Conservation (phyloP, 768 basidiomycete species). For the Pulveroboletus ravenelii region DNA sequence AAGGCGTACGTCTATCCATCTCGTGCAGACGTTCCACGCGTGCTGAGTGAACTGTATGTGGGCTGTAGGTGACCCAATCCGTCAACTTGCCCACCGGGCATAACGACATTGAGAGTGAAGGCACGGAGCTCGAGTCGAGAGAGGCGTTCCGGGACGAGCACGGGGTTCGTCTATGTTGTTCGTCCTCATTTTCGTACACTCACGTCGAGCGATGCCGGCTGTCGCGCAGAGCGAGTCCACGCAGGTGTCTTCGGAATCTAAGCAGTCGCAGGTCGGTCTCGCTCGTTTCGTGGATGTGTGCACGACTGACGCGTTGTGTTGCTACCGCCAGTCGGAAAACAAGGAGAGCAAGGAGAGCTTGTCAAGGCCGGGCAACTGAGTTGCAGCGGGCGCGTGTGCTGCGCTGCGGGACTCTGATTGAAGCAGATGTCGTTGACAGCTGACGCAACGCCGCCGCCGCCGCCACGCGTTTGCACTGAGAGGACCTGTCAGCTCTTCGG, state of each 20-base stretch:
- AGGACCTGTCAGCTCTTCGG: no score
- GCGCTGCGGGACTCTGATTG: no score
- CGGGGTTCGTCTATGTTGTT: slow-evolving; percentile 3
- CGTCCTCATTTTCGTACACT: no score
- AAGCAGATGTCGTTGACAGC: no score
- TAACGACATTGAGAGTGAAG: slow-evolving; percentile 1
- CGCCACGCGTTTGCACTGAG: no score
- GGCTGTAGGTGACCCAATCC: slow-evolving; percentile 14
- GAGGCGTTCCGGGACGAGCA: slow-evolving; percentile 14
- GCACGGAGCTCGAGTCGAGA: slow-evolving; percentile 10
- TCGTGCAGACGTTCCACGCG: neutral
- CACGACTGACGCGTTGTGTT: neutral
- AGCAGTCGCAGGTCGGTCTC: slow-evolving; percentile 17
- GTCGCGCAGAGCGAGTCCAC: neutral
- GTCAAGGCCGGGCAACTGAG: neutral
- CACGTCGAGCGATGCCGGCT: no score
- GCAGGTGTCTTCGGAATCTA: slow-evolving; percentile 14
- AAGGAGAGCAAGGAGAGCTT: slow-evolving; percentile 1
- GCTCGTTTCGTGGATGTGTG: neutral
- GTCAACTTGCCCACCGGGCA: slow-evolving; percentile 8
- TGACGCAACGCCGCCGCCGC: no score
- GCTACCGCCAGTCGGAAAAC: neutral
- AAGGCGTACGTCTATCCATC: slow-evolving; percentile 10
- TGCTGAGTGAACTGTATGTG: neutral
- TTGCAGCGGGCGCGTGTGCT: neutral